Evolutionary conservation across 2,329 filamentous ascomycete species (phyloP).

Genomic region (Nigrospora osmanthi): DNA sequence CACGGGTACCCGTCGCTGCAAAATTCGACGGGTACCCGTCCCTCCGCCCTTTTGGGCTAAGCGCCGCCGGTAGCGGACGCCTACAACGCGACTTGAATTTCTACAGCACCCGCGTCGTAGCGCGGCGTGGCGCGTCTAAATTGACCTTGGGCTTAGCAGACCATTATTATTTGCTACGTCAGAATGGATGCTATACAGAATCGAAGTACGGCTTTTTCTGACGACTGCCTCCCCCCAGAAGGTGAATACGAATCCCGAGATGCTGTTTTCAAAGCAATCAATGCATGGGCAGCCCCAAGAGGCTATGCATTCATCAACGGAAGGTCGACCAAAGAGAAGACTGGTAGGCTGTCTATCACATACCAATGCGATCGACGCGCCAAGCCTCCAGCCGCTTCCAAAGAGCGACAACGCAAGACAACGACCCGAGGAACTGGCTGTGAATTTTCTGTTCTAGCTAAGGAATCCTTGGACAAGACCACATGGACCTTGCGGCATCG

Average conservation of each 20-base stretch:
- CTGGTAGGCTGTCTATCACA: neutral
- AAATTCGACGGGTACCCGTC: neutral
- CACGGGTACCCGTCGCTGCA: neutral
- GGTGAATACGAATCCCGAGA: constrained; percentile 1
- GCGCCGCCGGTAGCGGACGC: neutral
- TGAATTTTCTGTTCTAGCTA: constrained; percentile 7
- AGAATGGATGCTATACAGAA: neutral
- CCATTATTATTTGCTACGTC: constrained; percentile 6
- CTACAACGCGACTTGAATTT: neutral
- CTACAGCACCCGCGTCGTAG: neutral
- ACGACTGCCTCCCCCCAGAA: constrained; percentile 6
- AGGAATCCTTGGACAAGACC: constrained; percentile 5
- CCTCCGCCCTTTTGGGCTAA: neutral
- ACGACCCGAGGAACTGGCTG: constrained; percentile 4
- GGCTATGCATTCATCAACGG: constrained; percentile 6
- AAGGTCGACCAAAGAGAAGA: constrained; percentile 4
- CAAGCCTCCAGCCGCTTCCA: constrained; percentile 1
- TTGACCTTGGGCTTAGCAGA: neutral
- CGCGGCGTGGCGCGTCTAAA: neutral
- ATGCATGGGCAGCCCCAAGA: constrained; percentile 4
- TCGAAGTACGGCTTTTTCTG: constrained; percentile 1
- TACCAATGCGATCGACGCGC: constrained; percentile 1
- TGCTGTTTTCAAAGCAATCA: constrained; percentile 3
- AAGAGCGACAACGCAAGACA: constrained; percentile 5
- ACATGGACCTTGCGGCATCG: constrained; percentile 4